These are phyloP conservation scores for Penicillium alfredii DNA, from an alignment of 495 filamentous ascomycete species.

Conservation along the genomic window DNA sequence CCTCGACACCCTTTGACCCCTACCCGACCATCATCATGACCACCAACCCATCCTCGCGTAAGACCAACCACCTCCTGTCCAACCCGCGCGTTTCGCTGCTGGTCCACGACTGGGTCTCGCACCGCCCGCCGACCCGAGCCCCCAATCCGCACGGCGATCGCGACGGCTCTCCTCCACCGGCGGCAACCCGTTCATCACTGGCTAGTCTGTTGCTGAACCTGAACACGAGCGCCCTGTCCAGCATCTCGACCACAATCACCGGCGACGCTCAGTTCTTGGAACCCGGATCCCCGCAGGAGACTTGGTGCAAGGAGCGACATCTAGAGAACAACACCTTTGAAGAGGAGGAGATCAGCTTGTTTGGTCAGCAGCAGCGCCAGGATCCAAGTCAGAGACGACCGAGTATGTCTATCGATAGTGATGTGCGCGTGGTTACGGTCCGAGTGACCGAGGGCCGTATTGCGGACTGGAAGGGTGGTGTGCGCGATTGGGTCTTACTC, in stretches of 20 bases:
- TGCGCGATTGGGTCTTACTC: slow-evolving; percentile 63
- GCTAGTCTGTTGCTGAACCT: slow-evolving; percentile 79
- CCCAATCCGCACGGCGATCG: slow-evolving; percentile 44
- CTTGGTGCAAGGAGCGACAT: slow-evolving; percentile 73
- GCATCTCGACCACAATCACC: slow-evolving; percentile 89
- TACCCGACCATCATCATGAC: slow-evolving; percentile 87
- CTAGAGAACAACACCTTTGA: slow-evolving; percentile 87
- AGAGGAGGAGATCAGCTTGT: slow-evolving; percentile 39
- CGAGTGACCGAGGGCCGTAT: slow-evolving; percentile 67
- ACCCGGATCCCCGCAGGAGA: slow-evolving; percentile 68
- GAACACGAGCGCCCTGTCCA: slow-evolving; percentile 80
- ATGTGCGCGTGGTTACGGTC: slow-evolving; percentile 70
- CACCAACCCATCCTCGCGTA: slow-evolving; percentile 79
- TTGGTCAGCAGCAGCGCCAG: slow-evolving; percentile 37
- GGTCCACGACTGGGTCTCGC: slow-evolving; percentile 97
- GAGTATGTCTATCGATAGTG: slow-evolving; percentile 60
- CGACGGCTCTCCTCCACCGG: slow-evolving; percentile 58
- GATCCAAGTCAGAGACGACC: slow-evolving; percentile 23
- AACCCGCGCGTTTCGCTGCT: slow-evolving; percentile 93
- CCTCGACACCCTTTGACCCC: slow-evolving; percentile 66
- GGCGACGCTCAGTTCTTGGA: slow-evolving; percentile 70
- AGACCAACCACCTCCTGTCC: slow-evolving; percentile 75
- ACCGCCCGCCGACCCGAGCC: slow-evolving; percentile 75
- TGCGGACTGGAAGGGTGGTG: slow-evolving; percentile 75
- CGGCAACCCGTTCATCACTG: slow-evolving; percentile 60